Evolutionary conservation across 495 filamentous ascomycete genomes (phyloP).

Genomic region (Apiosordaria backusii): DNA sequence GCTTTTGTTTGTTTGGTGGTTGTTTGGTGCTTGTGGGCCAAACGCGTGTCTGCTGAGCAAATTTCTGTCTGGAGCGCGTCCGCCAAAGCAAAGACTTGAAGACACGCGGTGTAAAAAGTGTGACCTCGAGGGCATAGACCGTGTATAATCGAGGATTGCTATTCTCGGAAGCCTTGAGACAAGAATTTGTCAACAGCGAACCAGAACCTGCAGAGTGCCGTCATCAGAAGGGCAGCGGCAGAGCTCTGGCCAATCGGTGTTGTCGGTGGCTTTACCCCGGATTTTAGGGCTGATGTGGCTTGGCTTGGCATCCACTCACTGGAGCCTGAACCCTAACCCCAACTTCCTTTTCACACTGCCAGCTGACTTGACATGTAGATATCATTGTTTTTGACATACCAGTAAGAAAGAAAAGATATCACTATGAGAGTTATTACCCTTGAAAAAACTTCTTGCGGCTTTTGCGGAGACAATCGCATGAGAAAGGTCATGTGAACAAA

Average conservation of each 20-base stretch:
- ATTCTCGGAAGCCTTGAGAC: neutral
- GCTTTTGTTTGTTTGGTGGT: neutral
- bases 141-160: neutral
- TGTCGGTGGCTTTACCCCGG: neutral
- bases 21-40: neutral
- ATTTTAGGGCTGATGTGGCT: neutral
- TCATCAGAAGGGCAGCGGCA: neutral
- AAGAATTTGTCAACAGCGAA: neutral
- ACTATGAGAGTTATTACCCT: too few relatives aligned
- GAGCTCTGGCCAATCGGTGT: neutral
- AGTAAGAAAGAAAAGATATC: too few relatives aligned
- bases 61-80: neutral
- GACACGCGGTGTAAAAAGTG: neutral
- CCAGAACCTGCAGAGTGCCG: neutral
- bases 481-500: too few relatives aligned
- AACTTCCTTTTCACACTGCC: too few relatives aligned
- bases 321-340: neutral
- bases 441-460: too few relatives aligned
- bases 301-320: neutral
- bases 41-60: neutral
- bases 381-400: too few relatives aligned
- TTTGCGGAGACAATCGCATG: too few relatives aligned
- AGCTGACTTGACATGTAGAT: too few relatives aligned
- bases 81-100: neutral
- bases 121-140: neutral